Percentiles rank a stretch among this genome's conserved stretches.
These are phyloP conservation scores for Euphorbia lathyris DNA, from an alignment of 345 rosid genomes.

Conservation along the genomic window DNA sequence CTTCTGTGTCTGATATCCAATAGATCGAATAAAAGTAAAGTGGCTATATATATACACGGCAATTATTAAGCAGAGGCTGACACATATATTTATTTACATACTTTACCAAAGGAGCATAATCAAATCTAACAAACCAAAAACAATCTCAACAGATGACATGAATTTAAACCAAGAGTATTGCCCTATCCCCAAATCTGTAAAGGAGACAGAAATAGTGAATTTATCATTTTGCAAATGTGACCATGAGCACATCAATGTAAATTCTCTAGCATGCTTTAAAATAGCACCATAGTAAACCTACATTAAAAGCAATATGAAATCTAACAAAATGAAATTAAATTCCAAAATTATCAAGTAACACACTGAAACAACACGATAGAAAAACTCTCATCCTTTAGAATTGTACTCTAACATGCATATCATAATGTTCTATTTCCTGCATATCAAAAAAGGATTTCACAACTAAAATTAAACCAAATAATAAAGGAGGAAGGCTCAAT, in stretches of 20 bases:
- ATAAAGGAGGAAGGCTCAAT: too few species aligned
- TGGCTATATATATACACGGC: not conserved
- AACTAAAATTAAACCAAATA: too few species aligned
- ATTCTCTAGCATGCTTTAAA: conserved; percentile 13
- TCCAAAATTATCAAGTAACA: conserved; percentile 8
- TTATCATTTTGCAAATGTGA: conserved; percentile 2
- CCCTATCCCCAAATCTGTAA: not conserved
- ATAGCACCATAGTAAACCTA: conserved; percentile 8
- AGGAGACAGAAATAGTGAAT: not conserved
- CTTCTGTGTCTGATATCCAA: not conserved
- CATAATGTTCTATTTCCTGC: too few species aligned
- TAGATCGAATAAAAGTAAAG: not conserved
- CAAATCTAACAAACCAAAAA: not conserved
- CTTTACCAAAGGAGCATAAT: not conserved
- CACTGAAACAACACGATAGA: not conserved
- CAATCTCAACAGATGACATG: not conserved
- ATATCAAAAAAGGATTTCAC: too few species aligned
- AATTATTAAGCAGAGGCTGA: not conserved
- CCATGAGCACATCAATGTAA: conserved; percentile 4
- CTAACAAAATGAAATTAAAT: conserved; percentile 9
- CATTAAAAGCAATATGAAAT: conserved; percentile 2
- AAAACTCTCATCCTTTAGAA: conserved; percentile 16
- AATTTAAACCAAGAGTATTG: not conserved
- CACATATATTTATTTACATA: not conserved
- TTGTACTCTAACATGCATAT: too few species aligned